Evolutionary conservation across 495 filamentous ascomycete genomes (phyloP).

Genomic region (Aspergillus heteromorphus): DNA sequence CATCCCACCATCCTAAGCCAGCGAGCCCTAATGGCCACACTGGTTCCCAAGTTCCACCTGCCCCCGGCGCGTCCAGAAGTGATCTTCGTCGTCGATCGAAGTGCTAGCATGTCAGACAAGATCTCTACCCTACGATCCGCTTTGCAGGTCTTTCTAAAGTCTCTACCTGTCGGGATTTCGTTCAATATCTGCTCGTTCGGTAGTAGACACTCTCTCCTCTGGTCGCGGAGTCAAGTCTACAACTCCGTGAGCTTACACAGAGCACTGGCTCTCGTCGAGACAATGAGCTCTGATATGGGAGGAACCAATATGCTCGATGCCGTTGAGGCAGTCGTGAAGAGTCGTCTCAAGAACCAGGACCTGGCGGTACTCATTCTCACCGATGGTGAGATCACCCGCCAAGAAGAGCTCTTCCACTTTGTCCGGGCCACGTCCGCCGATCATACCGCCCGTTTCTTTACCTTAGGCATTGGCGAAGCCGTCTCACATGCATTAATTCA

Average conservation of each 20-base stretch:
- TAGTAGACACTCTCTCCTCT: slow-evolving; percentile 47
- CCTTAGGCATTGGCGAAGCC: slow-evolving; percentile 57
- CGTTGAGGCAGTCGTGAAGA: slow-evolving; percentile 46
- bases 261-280: slow-evolving; percentile 45
- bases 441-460: slow-evolving; percentile 56
- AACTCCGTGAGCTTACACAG: slow-evolving; percentile 41
- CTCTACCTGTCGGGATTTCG: slow-evolving; percentile 57
- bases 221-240: slow-evolving; percentile 52
- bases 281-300: slow-evolving; percentile 51
- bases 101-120: slow-evolving; percentile 57
- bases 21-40: slow-evolving; percentile 58
- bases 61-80: slow-evolving; percentile 53
- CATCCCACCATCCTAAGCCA: slow-evolving; percentile 57
- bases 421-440: slow-evolving; percentile 33
- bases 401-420: slow-evolving; percentile 49
- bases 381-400: slow-evolving; percentile 64
- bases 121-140: slow-evolving; percentile 53
- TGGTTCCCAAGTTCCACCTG: slow-evolving; percentile 61
- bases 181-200: slow-evolving; percentile 79
- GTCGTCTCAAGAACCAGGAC: slow-evolving; percentile 44
- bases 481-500: slow-evolving; percentile 63
- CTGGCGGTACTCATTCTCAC: slow-evolving; percentile 66
- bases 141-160: slow-evolving; percentile 64
- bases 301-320: slow-evolving; percentile 63
- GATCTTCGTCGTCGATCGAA: slow-evolving; percentile 66